Percentiles rank a stretch among this genome's conserved stretches.
phyloP scores from a whole-genome alignment of 352 stramenopile genomes.

The Phytopythium ostracodes region DNA sequence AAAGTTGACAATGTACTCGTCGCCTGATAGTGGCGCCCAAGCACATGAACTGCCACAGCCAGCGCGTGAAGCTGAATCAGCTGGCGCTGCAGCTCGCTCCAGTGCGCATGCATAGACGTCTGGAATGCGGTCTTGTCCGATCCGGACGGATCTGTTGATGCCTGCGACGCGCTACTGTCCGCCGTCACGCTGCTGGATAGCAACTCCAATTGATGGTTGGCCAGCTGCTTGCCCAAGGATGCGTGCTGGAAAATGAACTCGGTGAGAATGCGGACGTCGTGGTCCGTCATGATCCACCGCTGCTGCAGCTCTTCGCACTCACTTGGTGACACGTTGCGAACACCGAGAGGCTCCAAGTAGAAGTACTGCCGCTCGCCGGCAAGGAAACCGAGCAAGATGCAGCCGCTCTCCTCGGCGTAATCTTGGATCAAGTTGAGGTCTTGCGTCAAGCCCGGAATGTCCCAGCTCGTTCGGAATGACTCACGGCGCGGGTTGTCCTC shows the following conservation, averaged over 20 bases:
- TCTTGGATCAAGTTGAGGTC: constrained; percentile 81
- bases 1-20: constrained; percentile 7
- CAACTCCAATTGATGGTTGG: not conserved
- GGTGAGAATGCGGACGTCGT: constrained; percentile 33
- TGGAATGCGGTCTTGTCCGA: constrained; percentile 25
- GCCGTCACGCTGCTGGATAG: not conserved
- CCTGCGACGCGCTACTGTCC: not conserved
- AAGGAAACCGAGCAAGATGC: constrained; percentile 51
- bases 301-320: constrained; percentile 6
- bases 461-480: constrained; percentile 57
- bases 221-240: constrained; percentile 27
- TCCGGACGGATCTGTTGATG: not conserved
- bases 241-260: constrained; percentile 25
- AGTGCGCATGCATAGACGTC: constrained; percentile 39
- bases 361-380: constrained; percentile 76
- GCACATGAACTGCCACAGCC: constrained; percentile 46
- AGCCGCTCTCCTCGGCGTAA: constrained; percentile 64
- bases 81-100: constrained; percentile 52
- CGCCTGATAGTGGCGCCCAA: constrained; percentile 55
- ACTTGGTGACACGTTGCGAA: constrained; percentile 13
- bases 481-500: constrained; percentile 19
- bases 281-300: constrained; percentile 19
- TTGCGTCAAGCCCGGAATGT: constrained; percentile 46
- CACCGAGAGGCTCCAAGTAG: constrained; percentile 52
- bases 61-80: constrained; percentile 55